A percentile compares a stretch with the other conserved stretches of the same genome.
Conservation (phyloP, 2,329 filamentous ascomycete genomes). For the Dendrostoma leiphaemia region DNA sequence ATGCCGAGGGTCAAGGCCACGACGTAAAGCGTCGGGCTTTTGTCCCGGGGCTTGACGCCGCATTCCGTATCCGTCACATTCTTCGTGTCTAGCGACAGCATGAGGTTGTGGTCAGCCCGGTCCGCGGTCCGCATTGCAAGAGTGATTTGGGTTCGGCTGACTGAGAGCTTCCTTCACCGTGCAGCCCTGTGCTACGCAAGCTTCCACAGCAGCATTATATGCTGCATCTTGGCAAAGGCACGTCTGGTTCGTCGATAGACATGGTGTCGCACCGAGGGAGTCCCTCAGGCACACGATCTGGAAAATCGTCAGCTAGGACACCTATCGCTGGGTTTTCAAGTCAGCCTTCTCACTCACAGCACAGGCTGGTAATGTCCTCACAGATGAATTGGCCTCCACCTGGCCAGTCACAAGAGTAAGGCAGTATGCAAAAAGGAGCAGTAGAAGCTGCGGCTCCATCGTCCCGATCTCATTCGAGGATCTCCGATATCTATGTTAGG, state of each 20-base stretch:
- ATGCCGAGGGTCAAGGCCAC: constrained; percentile 2
- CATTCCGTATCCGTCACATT: constrained; percentile 8
- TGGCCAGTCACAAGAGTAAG: background rate
- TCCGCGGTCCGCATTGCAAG: background rate
- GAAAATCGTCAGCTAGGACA: background rate
- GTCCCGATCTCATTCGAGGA: background rate
- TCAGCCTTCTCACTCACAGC: background rate
- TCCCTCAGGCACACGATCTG: background rate
- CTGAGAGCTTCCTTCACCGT: constrained; percentile 12
- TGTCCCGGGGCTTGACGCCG: background rate
- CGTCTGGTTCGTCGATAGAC: constrained; percentile 11
- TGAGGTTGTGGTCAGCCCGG: background rate
- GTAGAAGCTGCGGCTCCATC: background rate
- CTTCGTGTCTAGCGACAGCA: constrained; percentile 3
- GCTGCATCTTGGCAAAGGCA: constrained; percentile 7
- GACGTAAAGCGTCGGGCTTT: background rate
- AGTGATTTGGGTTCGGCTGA: background rate
- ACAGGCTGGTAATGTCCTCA: background rate
- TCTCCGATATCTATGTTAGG: background rate
- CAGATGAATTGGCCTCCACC: background rate
- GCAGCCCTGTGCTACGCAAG: constrained; percentile 4
- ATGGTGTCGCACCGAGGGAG: background rate
- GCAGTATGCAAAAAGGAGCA: background rate
- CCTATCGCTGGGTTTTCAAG: background rate
- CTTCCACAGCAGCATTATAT: background rate